Evolutionary conservation across 768 basidiomycete species (phyloP), one percentile per base, ranked within the genome.

Genomic region (Mycena filopes): DNA sequence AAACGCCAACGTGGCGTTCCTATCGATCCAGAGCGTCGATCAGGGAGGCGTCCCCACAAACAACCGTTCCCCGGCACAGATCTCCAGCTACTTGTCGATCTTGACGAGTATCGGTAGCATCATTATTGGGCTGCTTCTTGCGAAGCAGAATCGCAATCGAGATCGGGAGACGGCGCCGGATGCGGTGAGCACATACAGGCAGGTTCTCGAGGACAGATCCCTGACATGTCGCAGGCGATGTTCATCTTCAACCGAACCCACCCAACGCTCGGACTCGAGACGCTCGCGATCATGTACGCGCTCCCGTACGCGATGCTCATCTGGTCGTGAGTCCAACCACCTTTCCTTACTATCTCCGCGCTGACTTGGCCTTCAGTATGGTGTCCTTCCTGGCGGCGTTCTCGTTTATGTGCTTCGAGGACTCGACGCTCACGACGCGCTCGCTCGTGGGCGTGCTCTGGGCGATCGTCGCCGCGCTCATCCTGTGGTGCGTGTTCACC

Each of bases 1-100:
- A 21, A 85, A 84, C 36, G 86, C 84, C 15, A 88, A 89, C 51
- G 84, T 90, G 0, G 84, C 81, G 0, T 88, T 89, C 67, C 75
- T 91, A 23, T 83, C 87, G 1, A 88, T 89, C 43, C 78, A 79
- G 53, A 81, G 76, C 36, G 75, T 82, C 11, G 79, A 82, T 56
- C 70, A 71, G 5, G 63, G 67, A 3, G 61, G 59, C 21, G 58
- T 60, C 5, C 6, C 31, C 25, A 8, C 20, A 15, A 60, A 66
- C 7, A 41, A 43, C 31, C 73, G 83, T 13, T 83, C 82, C 12
- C 69, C 82, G 1, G 79, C 82, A 0, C 85, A 87, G 68, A 81
- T 87, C 23, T 73, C 80, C 7, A 85, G 86, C 70, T 87, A 85
- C 49, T 59, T 83, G 12, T 87, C 87, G 0, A 80, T 84, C 42